Conservation (phyloP, 805 yeast genomes). For the Metschnikowia continentalis region DNA sequence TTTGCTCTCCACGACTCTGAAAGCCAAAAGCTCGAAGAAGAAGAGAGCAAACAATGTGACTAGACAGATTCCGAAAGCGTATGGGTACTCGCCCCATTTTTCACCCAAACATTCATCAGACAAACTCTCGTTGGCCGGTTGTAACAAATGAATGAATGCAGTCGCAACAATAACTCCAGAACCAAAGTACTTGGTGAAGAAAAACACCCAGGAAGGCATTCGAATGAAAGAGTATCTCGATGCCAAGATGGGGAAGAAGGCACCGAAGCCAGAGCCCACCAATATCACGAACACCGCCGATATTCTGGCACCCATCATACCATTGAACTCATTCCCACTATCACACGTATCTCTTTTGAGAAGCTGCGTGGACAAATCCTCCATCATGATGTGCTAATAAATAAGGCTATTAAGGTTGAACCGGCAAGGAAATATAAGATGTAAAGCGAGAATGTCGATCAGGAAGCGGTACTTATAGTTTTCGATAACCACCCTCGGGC, state of each 20-base stretch:
- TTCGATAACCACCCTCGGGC: not conserved
- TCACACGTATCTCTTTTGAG: conserved; percentile 36
- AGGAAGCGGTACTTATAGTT: not conserved
- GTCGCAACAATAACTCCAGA: conserved; percentile 83
- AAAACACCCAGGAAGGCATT: conserved; percentile 60
- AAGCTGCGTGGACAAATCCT: conserved; percentile 6
- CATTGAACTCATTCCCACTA: conserved; percentile 42
- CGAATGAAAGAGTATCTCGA: conserved; percentile 55
- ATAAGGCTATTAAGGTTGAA: not conserved
- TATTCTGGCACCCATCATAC: conserved; percentile 47
- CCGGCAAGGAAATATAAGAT: too few species aligned
- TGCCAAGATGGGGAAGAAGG: conserved; percentile 59
- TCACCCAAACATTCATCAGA: conserved; percentile 59
- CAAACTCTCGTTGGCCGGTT: conserved; percentile 63
- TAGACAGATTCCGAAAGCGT: conserved; percentile 51
- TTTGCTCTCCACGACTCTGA: conserved; percentile 41
- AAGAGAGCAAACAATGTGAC: conserved; percentile 51
- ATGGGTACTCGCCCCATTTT: conserved; percentile 48
- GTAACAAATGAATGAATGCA: conserved; percentile 69
- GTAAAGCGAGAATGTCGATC: too few species aligned
- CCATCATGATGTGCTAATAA: conserved; percentile 5
- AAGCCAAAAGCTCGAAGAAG: conserved; percentile 48
- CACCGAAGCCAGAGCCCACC: conserved; percentile 49
- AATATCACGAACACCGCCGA: conserved; percentile 62
- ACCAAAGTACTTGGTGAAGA: conserved; percentile 71